Base-by-base conservation (phyloP, 73 alveolate species). In the Paramecium tetraurelia region DNA sequence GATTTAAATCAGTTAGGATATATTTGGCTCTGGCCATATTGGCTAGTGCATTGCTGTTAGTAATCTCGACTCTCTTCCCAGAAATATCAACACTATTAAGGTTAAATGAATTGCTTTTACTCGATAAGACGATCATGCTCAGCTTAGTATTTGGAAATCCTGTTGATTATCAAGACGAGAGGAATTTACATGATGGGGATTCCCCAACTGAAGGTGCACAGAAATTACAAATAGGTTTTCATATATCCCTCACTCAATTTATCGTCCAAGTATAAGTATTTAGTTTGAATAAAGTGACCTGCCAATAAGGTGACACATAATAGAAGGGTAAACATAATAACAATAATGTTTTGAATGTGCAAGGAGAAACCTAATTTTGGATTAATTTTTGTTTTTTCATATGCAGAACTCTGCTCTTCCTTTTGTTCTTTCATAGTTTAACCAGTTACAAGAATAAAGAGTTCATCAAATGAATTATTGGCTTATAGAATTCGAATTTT, bases 21-120 rank as follows among this genome's bases (percentile, higher is more conserved):
- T 12, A 72, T 72, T 40, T 72, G 11, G 86, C 57, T 72, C 59
- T 72, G n/a, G 68, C 86, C 86, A 72, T 72, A 9, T 40, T 72
- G 38, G 86, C 41, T 36, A 72, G 18, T 29, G 86, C 86, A 72
- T 40, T 36, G 12, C 86, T 72, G 38, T 72, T 72, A 12, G 3
- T n/a, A 14, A 72, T 72, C 5, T 31, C 59, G 0, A 72, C 33
- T 40, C 18, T 36, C 31, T 18, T 72, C 1, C 46, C 59, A 12
- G 86, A 63, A 12, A 63, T 31, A 12, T 63, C 84, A 63, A 33
- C 50, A 63, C 84, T 63, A 63, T 63, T 1, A 31, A 14, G 12
- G 2, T 48, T 48, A n/a, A 48, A 31, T 12, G 3, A 63, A 27
- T 31, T 27, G 31, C 4, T 4, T 16, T 12, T 63, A 63, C 84